phyloP scores from a whole-genome alignment of 2,329 filamentous ascomycete genomes.

The Peltaster fructicola region DNA sequence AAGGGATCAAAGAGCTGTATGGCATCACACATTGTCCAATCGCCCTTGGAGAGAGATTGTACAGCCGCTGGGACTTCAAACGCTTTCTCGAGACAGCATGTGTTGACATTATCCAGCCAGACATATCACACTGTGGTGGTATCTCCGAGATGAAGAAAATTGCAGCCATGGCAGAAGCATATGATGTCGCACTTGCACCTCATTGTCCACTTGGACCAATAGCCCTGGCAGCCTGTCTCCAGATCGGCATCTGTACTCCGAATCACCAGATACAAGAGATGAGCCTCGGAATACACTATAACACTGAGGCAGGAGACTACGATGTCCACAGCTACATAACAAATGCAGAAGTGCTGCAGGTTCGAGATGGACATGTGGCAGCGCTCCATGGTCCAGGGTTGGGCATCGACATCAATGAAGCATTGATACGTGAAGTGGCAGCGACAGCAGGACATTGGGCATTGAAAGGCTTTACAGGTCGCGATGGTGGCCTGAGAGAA shows the following conservation, averaged over 20 bases:
- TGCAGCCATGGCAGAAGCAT: slow-evolving; percentile 51
- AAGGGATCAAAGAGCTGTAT: slow-evolving; percentile 43
- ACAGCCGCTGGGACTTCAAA: slow-evolving; percentile 55
- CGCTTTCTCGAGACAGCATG: slow-evolving; percentile 49
- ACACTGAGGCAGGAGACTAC: slow-evolving; percentile 39
- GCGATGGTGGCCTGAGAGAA: slow-evolving; percentile 47
- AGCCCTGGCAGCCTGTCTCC: slow-evolving; percentile 50
- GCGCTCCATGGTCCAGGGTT: slow-evolving; percentile 9
- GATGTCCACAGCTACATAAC: slow-evolving; percentile 29
- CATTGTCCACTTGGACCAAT: slow-evolving; percentile 58
- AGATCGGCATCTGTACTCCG: slow-evolving; percentile 41
- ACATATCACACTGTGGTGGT: slow-evolving; percentile 52
- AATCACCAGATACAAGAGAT: slow-evolving; percentile 64
- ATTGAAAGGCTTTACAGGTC: slow-evolving; percentile 46
- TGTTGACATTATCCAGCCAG: slow-evolving; percentile 52
- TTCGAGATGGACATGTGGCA: slow-evolving; percentile 10
- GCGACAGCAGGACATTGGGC: slow-evolving; percentile 45
- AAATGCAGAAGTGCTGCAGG: slow-evolving; percentile 11
- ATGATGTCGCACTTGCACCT: slow-evolving; percentile 54
- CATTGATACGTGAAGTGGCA: slow-evolving; percentile 40
- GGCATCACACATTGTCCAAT: slow-evolving; percentile 43
- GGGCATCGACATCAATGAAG: slow-evolving; percentile 36
- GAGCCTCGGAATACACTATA: slow-evolving; percentile 66
- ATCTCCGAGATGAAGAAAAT: slow-evolving; percentile 54
- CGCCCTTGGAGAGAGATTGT: slow-evolving; percentile 52